Conservation (phyloP, 306 rosid genomes). For the Cucumis sativus region Cucumber_9930_V3 NC_026655.2:6647501-6648000, state of each 20-base stretch:
- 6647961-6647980: conserved; percentile 52
- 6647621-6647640: no score
- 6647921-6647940: conserved; percentile 59
- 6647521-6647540: no score
- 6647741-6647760: conserved; percentile 76
- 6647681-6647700: no score
- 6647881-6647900: conserved; percentile 25
- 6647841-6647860: conserved; percentile 39
- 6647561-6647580: no score
- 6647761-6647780: conserved; percentile 91
- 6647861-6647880: background rate
- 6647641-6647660: no score
- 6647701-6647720: background rate
- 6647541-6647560: no score
- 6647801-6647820: conserved; percentile 39
- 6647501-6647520: no score
- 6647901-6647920: conserved; percentile 57
- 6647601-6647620: no score
- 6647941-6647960: conserved; percentile 70
- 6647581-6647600: no score
- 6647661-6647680: no score
- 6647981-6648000: conserved; percentile 52
- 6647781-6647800: conserved; percentile 76
- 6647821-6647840: conserved; percentile 4
- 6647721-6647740: conserved; percentile 23